Evolutionary conservation across 73 alveolate species (phyloP).

Genomic region (Breviolum minutum): DNA sequence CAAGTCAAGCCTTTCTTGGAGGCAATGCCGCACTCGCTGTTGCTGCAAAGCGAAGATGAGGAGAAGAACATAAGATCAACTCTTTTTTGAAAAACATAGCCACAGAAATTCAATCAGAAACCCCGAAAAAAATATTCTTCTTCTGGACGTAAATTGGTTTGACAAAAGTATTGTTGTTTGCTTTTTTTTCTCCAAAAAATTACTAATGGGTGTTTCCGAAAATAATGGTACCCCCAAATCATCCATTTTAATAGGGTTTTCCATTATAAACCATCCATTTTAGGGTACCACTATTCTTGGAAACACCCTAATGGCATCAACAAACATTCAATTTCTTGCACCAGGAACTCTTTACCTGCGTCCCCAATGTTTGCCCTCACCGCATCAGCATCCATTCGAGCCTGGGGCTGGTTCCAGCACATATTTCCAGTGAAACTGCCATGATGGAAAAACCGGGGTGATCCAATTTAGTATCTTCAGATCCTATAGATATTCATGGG

Average conservation of each 20-base stretch:
- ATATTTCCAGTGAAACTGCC: neutral
- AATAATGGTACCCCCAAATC: too few relatives aligned
- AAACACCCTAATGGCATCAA: neutral
- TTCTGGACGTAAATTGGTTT: too few relatives aligned
- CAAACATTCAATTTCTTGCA: too few relatives aligned
- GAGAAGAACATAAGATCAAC: neutral
- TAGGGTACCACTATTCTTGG: too few relatives aligned
- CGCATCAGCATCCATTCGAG: slow-evolving; percentile 32
- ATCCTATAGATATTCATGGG: too few relatives aligned
- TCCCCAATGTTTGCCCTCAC: slow-evolving; percentile 53
- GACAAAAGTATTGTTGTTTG: too few relatives aligned
- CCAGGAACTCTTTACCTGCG: slow-evolving; percentile 89
- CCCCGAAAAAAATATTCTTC: too few relatives aligned
- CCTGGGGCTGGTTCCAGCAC: slow-evolving; percentile 1
- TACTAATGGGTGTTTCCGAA: neutral
- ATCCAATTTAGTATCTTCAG: too few relatives aligned
- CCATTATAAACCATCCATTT: too few relatives aligned
- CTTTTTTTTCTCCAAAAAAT: too few relatives aligned
- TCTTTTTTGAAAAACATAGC: neutral
- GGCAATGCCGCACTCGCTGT: slow-evolving; percentile 86
- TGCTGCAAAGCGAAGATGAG: slow-evolving; percentile 94
- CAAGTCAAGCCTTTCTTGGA: neutral
- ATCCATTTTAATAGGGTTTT: too few relatives aligned
- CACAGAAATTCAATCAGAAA: neutral
- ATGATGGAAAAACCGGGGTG: neutral